Evolutionary conservation across 2,329 filamentous ascomycete genomes (phyloP).

Genomic region (Microdochium bolleyi): DNA sequence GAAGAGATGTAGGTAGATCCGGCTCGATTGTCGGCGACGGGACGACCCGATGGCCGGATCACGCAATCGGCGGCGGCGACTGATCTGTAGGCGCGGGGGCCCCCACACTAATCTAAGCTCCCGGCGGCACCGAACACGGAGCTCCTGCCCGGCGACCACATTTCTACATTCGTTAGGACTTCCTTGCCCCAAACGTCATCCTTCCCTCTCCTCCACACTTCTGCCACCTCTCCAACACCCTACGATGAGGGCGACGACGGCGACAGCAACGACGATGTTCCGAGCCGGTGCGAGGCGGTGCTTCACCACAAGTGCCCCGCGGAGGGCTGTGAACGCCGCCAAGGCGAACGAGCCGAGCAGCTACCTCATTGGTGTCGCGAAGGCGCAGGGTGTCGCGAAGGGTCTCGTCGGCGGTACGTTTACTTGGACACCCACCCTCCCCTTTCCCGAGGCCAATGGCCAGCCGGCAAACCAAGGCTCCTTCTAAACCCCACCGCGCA

Average conservation of each 20-base stretch:
- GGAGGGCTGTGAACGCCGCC: background rate
- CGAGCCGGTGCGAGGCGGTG: background rate
- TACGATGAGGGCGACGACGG: background rate
- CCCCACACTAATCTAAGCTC: background rate
- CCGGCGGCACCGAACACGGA: background rate
- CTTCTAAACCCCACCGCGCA: too few relatives aligned
- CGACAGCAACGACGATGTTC: background rate
- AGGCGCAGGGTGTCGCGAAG: slow-evolving; percentile 70
- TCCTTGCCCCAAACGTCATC: background rate
- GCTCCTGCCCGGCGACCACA: background rate
- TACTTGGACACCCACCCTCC: background rate
- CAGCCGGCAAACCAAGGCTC: too few relatives aligned
- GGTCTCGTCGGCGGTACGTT: slow-evolving; percentile 71
- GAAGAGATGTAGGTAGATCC: background rate
- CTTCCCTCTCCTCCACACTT: background rate
- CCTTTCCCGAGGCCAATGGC: too few relatives aligned
- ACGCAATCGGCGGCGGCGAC: background rate
- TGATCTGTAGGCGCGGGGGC: background rate
- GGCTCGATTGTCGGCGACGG: background rate
- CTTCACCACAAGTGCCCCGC: background rate
- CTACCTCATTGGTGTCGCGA: slow-evolving; percentile 65
- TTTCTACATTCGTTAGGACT: background rate
- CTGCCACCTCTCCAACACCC: background rate
- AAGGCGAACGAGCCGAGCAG: slow-evolving; percentile 34
- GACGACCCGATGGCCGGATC: background rate